These are phyloP conservation scores for Sporothrix euskadiensis DNA, from an alignment of 2,329 filamentous ascomycete species.

Conservation along the genomic window DNA sequence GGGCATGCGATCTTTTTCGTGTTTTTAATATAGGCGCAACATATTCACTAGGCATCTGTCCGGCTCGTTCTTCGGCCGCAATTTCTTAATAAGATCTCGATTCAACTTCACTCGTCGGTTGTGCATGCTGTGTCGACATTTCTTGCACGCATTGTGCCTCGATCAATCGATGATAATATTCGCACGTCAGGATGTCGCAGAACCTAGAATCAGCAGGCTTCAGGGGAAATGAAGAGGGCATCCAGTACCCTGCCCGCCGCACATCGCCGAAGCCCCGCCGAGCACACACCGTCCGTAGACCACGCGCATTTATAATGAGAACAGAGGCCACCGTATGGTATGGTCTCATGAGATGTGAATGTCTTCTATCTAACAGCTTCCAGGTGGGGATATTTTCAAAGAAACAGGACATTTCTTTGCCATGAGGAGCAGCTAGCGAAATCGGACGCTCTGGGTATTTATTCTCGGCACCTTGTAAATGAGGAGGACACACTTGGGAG, in stretches of 20 bases:
- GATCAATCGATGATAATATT: neutral
- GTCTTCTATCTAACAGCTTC: constrained; percentile 36
- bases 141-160: no score
- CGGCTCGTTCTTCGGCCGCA: neutral
- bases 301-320: neutral
- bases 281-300: neutral
- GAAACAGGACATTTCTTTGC: constrained; percentile 20
- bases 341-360: constrained; percentile 29
- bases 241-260: neutral
- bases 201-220: neutral
- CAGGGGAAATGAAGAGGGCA: neutral
- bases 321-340: neutral
- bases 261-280: neutral
- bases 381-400: constrained; percentile 29
- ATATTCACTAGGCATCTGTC: neutral
- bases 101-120: neutral
- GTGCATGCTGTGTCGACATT: neutral
- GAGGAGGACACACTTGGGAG: constrained; percentile 78
- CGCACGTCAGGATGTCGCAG: neutral
- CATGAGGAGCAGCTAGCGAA: constrained; percentile 92
- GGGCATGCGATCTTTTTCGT: neutral
- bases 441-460: constrained; percentile 72
- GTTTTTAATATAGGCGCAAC: constrained; percentile 3
- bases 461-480: constrained; percentile 87
- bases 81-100: neutral